Evolutionary conservation across 2,329 filamentous ascomycete species (phyloP).

Genomic region (Cladophialophora chaetospira): DNA sequence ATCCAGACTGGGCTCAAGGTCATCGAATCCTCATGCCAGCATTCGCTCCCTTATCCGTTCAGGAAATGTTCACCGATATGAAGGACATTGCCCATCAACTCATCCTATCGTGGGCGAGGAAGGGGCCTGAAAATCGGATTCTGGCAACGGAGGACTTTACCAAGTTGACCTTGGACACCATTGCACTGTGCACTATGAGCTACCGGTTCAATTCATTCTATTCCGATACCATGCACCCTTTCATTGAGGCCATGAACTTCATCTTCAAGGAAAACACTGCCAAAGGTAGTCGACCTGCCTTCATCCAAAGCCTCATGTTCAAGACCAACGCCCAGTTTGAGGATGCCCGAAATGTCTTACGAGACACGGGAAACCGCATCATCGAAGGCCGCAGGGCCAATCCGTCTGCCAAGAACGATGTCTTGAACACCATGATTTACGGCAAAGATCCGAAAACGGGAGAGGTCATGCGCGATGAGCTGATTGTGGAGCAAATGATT

Average conservation of each 20-base stretch:
- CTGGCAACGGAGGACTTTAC: constrained; percentile 68
- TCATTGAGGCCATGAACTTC: constrained; percentile 65
- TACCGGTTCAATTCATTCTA: constrained; percentile 79
- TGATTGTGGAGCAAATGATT: constrained; percentile 70
- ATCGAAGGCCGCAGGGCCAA: constrained; percentile 60
- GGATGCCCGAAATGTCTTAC: constrained; percentile 40
- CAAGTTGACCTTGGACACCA: constrained; percentile 21
- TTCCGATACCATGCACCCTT: constrained; percentile 67
- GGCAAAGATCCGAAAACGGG: constrained; percentile 69
- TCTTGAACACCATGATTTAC: constrained; percentile 70
- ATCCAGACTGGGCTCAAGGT: constrained; percentile 34
- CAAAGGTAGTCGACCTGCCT: constrained; percentile 51
- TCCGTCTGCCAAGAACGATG: constrained; percentile 62
- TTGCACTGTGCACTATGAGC: constrained; percentile 59
- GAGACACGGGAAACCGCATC: constrained; percentile 60
- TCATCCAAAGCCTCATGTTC: constrained; percentile 51
- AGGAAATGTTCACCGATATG: constrained; percentile 36
- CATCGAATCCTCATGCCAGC: constrained; percentile 30
- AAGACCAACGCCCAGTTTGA: constrained; percentile 10
- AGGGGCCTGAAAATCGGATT: constrained; percentile 60
- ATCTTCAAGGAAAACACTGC: constrained; percentile 59
- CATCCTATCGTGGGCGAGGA: constrained; percentile 46
- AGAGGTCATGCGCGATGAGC: constrained; percentile 62
- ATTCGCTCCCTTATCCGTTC: constrained; percentile 27
- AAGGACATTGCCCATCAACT: constrained; percentile 44